Base-by-base conservation (phyloP, 345 rosid species). In the Lagerstroemia speciosa region DNA sequence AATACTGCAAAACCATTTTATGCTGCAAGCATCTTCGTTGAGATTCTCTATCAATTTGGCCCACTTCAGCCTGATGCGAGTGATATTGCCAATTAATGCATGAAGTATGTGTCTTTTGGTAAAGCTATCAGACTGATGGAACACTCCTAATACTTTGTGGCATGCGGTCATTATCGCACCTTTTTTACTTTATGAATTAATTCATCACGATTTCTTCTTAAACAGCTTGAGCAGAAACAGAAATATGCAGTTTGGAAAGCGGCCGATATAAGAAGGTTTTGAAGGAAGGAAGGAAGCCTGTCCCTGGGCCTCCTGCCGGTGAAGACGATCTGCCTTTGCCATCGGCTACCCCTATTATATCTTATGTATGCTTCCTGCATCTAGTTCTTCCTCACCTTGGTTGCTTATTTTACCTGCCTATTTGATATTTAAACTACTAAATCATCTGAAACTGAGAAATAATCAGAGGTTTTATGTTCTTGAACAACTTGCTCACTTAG, bases 1-100 rank as follows among this genome's bases (percentile, higher is more conserved):
- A 84, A 77, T 73, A 91, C 97, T 30, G 99, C 99, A 64, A 94
- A 94, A 82, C 89, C 96, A n/a, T 94, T 94, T 76, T 94, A 94
- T 77, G 99, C 99, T 10, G 97, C 97, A 5, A 91, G 88, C 85
- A 86, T 94, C 62, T 94, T 94, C 86, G 91, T 94, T 73, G 97
- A 94, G 81, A 86, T 94, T 72, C 22, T 91, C 65, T 82, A 74
- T 75, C 99, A 94, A 76, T 94, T 89, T 76, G 97, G 97, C 37
- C 77, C 77, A 0, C 85, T 94, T 69, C 95, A 77, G 74, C 91
- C 96, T 9, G 97, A 94, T 74, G 99, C 91, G 69, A 89, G 99
- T 26, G 61, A 26, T 55, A 6, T 15, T 26, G 30, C 22, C 58
- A 52, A 24, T 43, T 43, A 12, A n/a, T 55, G 30, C 61, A 24